Evolutionary conservation across 768 basidiomycete genomes (phyloP).

Genomic region (Boletus rubroflammeus): DNA sequence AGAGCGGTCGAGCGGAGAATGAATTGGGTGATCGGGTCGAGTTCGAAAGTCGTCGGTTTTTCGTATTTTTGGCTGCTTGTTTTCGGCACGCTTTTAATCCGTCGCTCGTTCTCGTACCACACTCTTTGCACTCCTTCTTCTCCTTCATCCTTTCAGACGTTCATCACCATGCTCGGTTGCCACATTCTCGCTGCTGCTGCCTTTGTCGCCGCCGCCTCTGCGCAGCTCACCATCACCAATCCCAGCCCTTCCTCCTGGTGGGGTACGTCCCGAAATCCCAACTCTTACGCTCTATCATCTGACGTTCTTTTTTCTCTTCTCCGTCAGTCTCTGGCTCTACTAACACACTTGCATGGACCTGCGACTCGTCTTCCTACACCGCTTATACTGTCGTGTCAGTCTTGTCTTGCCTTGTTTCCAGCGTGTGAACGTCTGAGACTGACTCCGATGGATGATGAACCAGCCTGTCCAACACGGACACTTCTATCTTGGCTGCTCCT

Average conservation of each 20-base stretch:
- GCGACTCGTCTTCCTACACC: slow-evolving; percentile 36
- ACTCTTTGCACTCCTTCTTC: slow-evolving; percentile 8
- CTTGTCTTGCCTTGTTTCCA: slow-evolving; percentile 1
- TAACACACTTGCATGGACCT: slow-evolving; percentile 63
- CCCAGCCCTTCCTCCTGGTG: slow-evolving; percentile 54
- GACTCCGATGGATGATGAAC: slow-evolving; percentile 4
- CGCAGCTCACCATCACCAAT: slow-evolving; percentile 40
- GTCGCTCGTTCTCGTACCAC: slow-evolving; percentile 27
- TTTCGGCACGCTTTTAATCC: slow-evolving; percentile 5
- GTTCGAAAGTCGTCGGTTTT: background rate
- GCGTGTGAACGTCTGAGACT: slow-evolving; percentile 3
- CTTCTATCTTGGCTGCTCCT: slow-evolving; percentile 37
- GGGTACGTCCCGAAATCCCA: slow-evolving; percentile 42
- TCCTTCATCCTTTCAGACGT: background rate
- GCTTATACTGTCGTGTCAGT: slow-evolving; percentile 48
- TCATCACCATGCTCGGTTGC: slow-evolving; percentile 31
- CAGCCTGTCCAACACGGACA: slow-evolving; percentile 46
- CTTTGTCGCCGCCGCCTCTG: slow-evolving; percentile 35
- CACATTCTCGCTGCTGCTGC: slow-evolving; percentile 37
- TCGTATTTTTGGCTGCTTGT: slow-evolving; percentile 11
- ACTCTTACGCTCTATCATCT: background rate
- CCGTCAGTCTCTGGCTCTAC: slow-evolving; percentile 47
- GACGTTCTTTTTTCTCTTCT: background rate
- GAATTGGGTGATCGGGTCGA: slow-evolving; percentile 9
- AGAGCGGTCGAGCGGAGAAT: slow-evolving; percentile 23